phyloP scores from a whole-genome alignment of 2,329 filamentous ascomycete species.

The Scedosporium minutisporum region DNA sequence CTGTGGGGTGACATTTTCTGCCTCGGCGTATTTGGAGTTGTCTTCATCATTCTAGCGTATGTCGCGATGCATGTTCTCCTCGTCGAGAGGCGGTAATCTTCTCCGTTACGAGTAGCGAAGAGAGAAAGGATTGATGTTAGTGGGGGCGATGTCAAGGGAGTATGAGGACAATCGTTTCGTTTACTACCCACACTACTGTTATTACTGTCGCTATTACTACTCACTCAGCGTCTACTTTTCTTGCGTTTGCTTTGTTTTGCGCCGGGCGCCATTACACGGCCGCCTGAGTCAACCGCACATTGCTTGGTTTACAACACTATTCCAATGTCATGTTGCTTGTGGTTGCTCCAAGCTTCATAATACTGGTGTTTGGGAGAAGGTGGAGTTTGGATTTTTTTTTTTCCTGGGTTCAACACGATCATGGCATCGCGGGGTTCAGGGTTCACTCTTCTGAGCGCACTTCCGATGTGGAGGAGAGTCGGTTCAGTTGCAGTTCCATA shows the following conservation, averaged over 20 bases:
- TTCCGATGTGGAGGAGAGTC: background rate
- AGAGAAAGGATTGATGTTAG: background rate
- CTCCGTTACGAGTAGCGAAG: background rate
- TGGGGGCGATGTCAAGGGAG: no score
- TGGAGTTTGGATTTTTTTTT: background rate
- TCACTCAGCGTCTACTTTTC: background rate
- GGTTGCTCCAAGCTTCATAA: background rate
- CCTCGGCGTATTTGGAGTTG: constrained; percentile 68
- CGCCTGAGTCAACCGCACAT: no score
- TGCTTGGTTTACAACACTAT: background rate
- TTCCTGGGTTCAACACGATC: background rate
- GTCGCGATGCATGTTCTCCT: constrained; percentile 86
- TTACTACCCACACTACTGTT: background rate
- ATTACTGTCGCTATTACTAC: background rate
- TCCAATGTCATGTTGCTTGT: background rate
- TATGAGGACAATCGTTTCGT: no score
- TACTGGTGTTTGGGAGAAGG: background rate
- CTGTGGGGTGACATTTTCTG: constrained; percentile 79
- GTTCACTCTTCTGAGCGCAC: background rate
- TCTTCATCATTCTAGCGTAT: constrained; percentile 84
- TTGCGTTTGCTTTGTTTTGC: background rate
- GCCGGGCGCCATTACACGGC: no score
- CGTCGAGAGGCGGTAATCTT: constrained; percentile 58
- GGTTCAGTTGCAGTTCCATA: background rate
- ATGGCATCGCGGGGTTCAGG: background rate